Evolutionary conservation across 352 stramenopile genomes (phyloP).

Genomic region (Globisporangium nodosum): DNA sequence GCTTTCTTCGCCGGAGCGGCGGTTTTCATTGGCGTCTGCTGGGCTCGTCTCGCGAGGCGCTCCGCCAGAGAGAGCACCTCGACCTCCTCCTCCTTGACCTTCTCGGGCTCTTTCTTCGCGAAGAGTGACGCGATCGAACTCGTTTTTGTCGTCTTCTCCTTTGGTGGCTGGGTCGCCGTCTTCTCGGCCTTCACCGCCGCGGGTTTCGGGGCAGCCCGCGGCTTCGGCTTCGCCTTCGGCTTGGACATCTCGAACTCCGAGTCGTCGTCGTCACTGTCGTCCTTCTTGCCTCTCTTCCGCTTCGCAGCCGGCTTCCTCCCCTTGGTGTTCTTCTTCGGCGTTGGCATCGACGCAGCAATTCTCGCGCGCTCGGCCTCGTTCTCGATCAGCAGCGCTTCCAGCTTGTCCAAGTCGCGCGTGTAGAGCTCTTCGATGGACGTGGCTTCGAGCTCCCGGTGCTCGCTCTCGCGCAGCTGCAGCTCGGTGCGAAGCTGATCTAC

Average conservation of each 20-base stretch:
- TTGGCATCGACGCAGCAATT: slow-evolving; percentile 52
- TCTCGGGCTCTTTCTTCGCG: slow-evolving; percentile 21
- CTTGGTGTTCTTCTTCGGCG: slow-evolving; percentile 44
- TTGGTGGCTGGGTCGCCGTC: slow-evolving; percentile 18
- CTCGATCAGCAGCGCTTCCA: slow-evolving; percentile 69
- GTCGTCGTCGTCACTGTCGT: slow-evolving; percentile 42
- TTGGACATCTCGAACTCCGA: slow-evolving; percentile 57
- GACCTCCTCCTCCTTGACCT: slow-evolving; percentile 37
- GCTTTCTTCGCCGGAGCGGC: slow-evolving; percentile 15
- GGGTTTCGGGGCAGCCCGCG: slow-evolving; percentile 22
- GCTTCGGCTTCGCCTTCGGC: slow-evolving; percentile 38
- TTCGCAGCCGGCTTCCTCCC: slow-evolving; percentile 40
- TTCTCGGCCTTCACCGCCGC: slow-evolving; percentile 15
- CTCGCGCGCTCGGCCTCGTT: slow-evolving; percentile 53
- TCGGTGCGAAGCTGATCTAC: slow-evolving; percentile 90
- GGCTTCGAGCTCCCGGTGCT: slow-evolving; percentile 76
- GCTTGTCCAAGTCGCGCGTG: slow-evolving; percentile 89
- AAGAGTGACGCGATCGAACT: slow-evolving; percentile 50
- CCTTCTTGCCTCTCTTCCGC: slow-evolving; percentile 42
- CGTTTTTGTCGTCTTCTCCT: slow-evolving; percentile 19
- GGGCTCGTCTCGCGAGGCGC: slow-evolving; percentile 45
- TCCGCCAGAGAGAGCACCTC: slow-evolving; percentile 74
- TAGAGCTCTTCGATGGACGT: slow-evolving; percentile 90
- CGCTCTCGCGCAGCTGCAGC: slow-evolving; percentile 75
- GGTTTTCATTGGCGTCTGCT: slow-evolving; percentile 42